Conservation (phyloP, 768 basidiomycete species). For the Hygrophorus pudorinus region DNA sequence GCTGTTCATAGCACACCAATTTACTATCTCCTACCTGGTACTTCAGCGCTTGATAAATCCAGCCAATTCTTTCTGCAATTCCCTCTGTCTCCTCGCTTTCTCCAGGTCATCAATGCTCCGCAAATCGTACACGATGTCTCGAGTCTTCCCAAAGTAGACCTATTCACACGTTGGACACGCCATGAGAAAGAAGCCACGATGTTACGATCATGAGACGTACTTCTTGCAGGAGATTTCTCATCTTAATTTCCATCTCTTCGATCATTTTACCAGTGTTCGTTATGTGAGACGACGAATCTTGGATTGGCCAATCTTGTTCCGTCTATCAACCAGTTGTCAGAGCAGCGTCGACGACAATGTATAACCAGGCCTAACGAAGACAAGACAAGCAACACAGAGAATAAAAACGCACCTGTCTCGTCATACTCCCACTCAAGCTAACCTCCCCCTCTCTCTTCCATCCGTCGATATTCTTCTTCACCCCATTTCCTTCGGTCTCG, state of each 20-base stretch:
- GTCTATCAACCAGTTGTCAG: constrained; percentile 33
- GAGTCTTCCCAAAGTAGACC: constrained; percentile 96
- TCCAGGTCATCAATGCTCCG: constrained; percentile 82
- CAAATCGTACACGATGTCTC: constrained; percentile 89
- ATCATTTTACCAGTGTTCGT: constrained; percentile 92
- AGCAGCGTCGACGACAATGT: neutral
- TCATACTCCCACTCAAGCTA: constrained; percentile 91
- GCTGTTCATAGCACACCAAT: too few species aligned
- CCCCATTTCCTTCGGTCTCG: constrained; percentile 14
- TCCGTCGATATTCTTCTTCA: constrained; percentile 18
- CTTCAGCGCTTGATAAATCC: constrained; percentile 68
- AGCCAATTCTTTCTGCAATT: constrained; percentile 85
- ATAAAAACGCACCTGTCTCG: constrained; percentile 75
- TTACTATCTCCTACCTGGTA: neutral
- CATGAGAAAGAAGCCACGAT: neutral
- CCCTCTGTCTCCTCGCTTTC: constrained; percentile 66
- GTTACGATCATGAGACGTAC: constrained; percentile 23
- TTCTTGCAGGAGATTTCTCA: constrained; percentile 91
- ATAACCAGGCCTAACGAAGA: too few species aligned
- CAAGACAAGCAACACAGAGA: too few species aligned
- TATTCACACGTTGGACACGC: constrained; percentile 17
- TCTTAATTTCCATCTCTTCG: constrained; percentile 99
- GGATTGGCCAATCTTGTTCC: constrained; percentile 80
- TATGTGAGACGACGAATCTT: constrained; percentile 77
- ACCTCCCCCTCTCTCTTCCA: constrained; percentile 59